Base-by-base conservation (phyloP, 2,329 filamentous ascomycete genomes). In the Chaetothyriales sp. region DNA sequence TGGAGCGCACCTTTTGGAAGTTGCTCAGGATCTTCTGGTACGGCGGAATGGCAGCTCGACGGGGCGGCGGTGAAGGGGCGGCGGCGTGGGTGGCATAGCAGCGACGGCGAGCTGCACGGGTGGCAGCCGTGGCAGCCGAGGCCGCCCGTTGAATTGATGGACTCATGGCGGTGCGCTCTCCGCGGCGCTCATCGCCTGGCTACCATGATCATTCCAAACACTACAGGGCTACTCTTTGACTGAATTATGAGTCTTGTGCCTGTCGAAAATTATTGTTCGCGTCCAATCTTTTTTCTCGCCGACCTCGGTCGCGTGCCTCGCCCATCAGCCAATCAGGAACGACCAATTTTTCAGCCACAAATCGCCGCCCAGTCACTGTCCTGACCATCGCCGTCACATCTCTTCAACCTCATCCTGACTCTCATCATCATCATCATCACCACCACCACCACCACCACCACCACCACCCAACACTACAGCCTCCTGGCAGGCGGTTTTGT, bases 21-120 rank as follows among this genome's bases (percentile, higher is more conserved):
- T 83, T 85, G 62, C 76, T 77, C 64, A 89, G 76, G 48, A 95
- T 83, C 68, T 83, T 88, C 60, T 83, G 75, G 69, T 95, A 95
- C 25, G 86, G 86, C 46, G 87, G 85, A 58, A 78, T 81, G 2
- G 58, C 58, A n/a, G 57, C 57, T 51, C 53, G 55, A 46, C 57
- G 44, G 45, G 53, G 53, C 6, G 53, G 47, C 5, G 54, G 26
- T 32, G 32, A 36, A 36, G 46, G 50, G 5, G 55, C 45, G 18
- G 46, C 50, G 12, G 54, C 51, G 42, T 53, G 55, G 25, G 52
- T 53, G 2, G 58, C 58, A 44, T 60, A 60, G 12, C 43, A 47
- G 32, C 58, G 55, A 44, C 50, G 53, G 32, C 10, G 12, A 15
- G 10, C 32, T 39, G 50, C n/a, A 48, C 47, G n/a, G 57, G 26